phyloP scores from a whole-genome alignment of 768 basidiomycete genomes.

The Agaricus blazei region DNA sequence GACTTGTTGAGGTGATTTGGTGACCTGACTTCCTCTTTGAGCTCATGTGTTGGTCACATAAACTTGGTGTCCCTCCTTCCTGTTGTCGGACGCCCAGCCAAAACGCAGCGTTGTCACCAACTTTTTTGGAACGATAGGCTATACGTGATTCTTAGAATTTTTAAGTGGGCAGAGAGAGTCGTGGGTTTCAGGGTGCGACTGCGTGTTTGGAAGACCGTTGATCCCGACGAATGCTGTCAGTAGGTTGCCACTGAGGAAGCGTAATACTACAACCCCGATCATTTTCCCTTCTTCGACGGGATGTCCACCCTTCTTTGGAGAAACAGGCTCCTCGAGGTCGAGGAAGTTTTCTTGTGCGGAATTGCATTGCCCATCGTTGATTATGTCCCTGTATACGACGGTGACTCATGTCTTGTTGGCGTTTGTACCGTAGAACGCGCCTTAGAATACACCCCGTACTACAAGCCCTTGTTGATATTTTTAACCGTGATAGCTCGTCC shows the following conservation, averaged over 20 bases:
- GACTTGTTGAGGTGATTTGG: not conserved
- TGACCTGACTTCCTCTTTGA: constrained; percentile 3
- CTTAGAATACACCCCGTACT: not conserved
- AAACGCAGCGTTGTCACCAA: too few species aligned
- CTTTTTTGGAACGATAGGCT: too few species aligned
- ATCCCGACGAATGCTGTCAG: not conserved
- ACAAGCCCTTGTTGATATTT: too few species aligned
- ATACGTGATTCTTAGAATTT: too few species aligned
- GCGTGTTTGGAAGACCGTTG: not conserved
- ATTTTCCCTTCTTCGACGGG: constrained; percentile 1
- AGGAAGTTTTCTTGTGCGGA: not conserved
- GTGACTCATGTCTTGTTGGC: not conserved
- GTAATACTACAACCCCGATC: constrained; percentile 3
- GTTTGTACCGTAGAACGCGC: not conserved
- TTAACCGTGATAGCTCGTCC: too few species aligned
- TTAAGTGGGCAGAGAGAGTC: too few species aligned
- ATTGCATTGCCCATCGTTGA: not conserved
- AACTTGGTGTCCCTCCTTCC: not conserved
- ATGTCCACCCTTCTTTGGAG: not conserved
- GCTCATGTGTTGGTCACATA: not conserved
- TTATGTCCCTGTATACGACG: not conserved
- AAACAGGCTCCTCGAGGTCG: not conserved
- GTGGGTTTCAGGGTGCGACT: not conserved
- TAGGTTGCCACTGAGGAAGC: not conserved
- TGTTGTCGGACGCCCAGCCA: not conserved